Conservation (phyloP, 306 rosid species). For the Castanopsis chinensis region DNA sequence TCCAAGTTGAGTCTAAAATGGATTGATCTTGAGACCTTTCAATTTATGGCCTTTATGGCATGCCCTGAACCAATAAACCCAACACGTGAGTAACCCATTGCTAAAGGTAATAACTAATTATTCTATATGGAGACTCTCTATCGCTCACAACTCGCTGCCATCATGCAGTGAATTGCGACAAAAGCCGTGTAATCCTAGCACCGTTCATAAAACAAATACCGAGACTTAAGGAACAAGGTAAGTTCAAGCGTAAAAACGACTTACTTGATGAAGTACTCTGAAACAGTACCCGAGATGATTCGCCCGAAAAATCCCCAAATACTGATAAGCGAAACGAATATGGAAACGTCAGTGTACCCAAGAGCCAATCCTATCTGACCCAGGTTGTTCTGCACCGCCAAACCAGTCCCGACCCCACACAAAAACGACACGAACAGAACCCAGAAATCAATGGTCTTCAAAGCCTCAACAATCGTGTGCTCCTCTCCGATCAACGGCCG, state of each 20-base stretch:
- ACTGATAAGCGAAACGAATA: slow-evolving; percentile 69
- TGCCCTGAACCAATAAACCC: no score
- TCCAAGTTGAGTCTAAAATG: no score
- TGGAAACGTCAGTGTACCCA: slow-evolving; percentile 72
- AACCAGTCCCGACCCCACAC: slow-evolving; percentile 91
- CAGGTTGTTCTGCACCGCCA: slow-evolving; percentile 88
- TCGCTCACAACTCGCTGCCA: no score
- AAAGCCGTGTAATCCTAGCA: no score
- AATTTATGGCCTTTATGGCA: no score
- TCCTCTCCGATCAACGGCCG: slow-evolving; percentile 75
- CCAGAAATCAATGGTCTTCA: slow-evolving; percentile 75
- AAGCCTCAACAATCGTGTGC: slow-evolving; percentile 62
- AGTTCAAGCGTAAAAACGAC: neutral
- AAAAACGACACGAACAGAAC: slow-evolving; percentile 76
- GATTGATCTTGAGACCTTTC: no score
- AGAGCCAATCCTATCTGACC: slow-evolving; percentile 92
- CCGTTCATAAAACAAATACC: neutral
- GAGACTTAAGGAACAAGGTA: neutral
- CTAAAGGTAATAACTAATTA: no score
- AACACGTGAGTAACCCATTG: no score
- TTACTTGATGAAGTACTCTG: slow-evolving; percentile 61
- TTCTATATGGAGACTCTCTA: no score
- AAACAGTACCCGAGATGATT: slow-evolving; percentile 58
- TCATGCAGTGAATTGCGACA: no score
- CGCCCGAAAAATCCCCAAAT: slow-evolving; percentile 88